Conservation (phyloP, 148 eudicot species). For the Chenopodium quinoa region DNA sequence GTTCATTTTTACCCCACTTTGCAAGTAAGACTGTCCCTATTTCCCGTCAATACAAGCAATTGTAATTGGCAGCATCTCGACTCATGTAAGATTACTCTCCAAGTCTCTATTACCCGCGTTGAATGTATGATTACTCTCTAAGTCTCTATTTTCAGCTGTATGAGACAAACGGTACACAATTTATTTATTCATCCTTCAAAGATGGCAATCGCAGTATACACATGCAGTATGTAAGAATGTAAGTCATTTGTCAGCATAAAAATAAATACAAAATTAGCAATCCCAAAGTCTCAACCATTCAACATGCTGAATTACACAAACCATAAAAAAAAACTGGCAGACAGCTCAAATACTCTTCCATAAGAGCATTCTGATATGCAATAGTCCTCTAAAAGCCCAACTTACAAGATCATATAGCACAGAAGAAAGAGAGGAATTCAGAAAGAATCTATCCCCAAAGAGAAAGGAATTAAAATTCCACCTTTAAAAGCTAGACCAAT, state of each 20-base stretch:
- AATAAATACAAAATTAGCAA: neutral
- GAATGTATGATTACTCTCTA: neutral
- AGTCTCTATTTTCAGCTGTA: neutral
- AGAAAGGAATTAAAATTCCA: neutral
- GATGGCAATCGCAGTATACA: neutral
- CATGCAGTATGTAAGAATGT: neutral
- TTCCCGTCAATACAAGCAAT: neutral
- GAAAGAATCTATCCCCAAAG: neutral
- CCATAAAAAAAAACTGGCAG: too few species aligned
- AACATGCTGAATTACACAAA: neutral
- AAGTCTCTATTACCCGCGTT: too few species aligned
- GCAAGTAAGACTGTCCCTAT: neutral
- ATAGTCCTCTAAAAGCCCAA: neutral
- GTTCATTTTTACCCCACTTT: neutral
- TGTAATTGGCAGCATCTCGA: neutral
- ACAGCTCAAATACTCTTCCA: conserved; percentile 3
- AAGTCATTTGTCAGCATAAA: neutral
- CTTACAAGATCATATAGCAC: neutral
- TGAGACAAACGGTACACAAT: too few species aligned
- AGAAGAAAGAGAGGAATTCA: neutral
- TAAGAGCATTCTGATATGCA: neutral
- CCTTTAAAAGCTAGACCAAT: neutral
- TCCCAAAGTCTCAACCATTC: neutral
- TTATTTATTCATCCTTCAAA: neutral
- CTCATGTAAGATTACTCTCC: neutral